phyloP scores from a whole-genome alignment of 805 yeast genomes.

The Grigorovia humatica region DNA sequence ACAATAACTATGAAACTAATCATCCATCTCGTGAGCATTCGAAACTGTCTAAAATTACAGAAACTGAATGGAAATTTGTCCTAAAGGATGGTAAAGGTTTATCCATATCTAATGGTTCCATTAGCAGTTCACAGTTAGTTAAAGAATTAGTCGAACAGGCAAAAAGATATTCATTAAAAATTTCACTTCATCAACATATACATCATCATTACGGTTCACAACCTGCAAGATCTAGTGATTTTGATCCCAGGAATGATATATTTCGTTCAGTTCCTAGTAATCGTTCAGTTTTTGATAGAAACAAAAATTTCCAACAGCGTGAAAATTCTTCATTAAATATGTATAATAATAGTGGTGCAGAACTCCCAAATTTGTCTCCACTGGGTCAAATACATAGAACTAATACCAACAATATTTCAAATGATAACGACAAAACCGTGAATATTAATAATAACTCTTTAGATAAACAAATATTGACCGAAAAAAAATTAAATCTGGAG shows the following conservation, averaged over 20 bases:
- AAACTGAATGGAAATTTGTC: constrained; percentile 55
- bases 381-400: background rate
- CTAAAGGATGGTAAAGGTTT: constrained; percentile 37
- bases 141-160: constrained; percentile 53
- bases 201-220: constrained; percentile 54
- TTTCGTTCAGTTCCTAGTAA: background rate
- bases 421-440: background rate
- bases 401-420: background rate
- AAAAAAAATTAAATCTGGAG: background rate
- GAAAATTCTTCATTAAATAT: constrained; percentile 1
- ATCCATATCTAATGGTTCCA: constrained; percentile 41
- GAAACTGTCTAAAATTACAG: constrained; percentile 8
- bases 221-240: background rate
- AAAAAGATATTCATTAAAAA: constrained; percentile 41
- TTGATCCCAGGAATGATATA: background rate
- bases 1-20: background rate
- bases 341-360: background rate
- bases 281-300: background rate
- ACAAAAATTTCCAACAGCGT: background rate
- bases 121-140: constrained; percentile 43
- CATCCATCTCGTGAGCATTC: background rate
- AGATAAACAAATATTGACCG: background rate
- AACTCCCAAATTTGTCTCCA: background rate
- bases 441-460: background rate
- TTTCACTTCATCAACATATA: constrained; percentile 77